Evolutionary conservation across 2,329 filamentous ascomycete genomes (phyloP).

Genomic region (Fusarium metavorans): DNA sequence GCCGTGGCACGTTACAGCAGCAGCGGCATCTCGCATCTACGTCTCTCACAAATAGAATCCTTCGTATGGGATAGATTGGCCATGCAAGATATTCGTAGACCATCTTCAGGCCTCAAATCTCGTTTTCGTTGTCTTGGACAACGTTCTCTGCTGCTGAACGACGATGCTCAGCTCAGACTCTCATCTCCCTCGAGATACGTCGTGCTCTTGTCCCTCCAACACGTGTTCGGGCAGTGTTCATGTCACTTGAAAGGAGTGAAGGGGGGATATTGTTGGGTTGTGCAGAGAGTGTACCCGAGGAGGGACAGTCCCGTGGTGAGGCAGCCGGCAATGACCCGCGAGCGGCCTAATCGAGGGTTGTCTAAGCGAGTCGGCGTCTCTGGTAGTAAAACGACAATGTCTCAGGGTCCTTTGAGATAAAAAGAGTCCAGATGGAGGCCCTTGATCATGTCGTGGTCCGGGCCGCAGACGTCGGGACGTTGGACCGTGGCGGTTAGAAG

Average conservation of each 20-base stretch:
- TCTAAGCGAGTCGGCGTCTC: conserved; percentile 41
- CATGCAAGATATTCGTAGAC: not conserved
- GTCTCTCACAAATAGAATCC: conserved; percentile 10
- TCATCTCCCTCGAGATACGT: conserved; percentile 15
- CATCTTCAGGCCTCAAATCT: not conserved
- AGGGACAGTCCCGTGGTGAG: conserved; percentile 15
- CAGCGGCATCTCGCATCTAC: conserved; percentile 40
- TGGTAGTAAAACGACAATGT: conserved; percentile 25
- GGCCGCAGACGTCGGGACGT: not conserved
- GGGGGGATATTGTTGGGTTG: conserved; percentile 8
- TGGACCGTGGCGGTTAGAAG: conserved; percentile 4
- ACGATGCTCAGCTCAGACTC: conserved; percentile 3
- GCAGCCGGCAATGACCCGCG: conserved; percentile 20
- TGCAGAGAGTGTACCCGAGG: conserved; percentile 36
- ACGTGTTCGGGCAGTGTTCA: conserved; percentile 30
- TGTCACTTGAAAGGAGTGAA: conserved; percentile 5
- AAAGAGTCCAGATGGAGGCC: not conserved
- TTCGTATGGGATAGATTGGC: conserved; percentile 22
- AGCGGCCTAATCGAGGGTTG: conserved; percentile 22
- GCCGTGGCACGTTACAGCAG: conserved; percentile 35
- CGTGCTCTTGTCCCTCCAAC: conserved; percentile 30
- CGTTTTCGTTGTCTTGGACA: not conserved
- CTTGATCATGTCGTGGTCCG: not conserved
- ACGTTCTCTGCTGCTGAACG: not conserved
- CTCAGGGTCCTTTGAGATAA: conserved; percentile 17